Evolutionary conservation across 495 filamentous ascomycete genomes (phyloP), one percentile per base, ranked within the genome.

Genomic region (Aeminium ludgeri): DNA sequence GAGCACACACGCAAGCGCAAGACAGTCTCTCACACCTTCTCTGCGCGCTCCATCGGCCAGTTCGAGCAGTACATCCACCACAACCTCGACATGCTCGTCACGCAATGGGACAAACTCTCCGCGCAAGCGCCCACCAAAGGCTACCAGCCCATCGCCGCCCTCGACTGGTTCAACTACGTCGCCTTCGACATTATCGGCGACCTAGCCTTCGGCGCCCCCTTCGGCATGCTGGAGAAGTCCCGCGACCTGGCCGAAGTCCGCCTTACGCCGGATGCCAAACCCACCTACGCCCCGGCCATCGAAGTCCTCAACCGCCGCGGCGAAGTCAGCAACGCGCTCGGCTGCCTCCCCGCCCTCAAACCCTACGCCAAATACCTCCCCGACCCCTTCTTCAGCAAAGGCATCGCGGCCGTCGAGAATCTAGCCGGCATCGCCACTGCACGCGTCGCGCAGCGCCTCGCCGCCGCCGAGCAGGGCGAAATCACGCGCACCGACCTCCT

Each of bases 121-220:
- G 44, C 40, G 15, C 36, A 34, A 34, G 68, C 71, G 45, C 58
- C 63, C 39, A 51, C 67, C 56, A 64, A 62, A 16, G 82, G 68
- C 50, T 69, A 65, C 8, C 65, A 73, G 41, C n/a, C n/a, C n/a
- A 59, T 92, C 34, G 84, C 92, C 53, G 80, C 76, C 35, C 68
- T 94, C 20, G 70, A 85, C 54, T 94, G 86, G 86, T 89, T 87
- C 70, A 94, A 94, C 62, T 92, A 80, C 57, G 69, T 92, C 8
- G 86, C 86, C 31, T 94, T 94, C 49, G 86, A 94, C 50, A 82
- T 89, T 40, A 94, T 94, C 48, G 85, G 84, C 4, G 79, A 84
- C 52, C 62, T 82, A 45, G 61, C 61, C 8, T 65, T 65, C 37
- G 61, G 61, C 1, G 50, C 52, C 1, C 61, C 61, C 4, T 65